Conservation (phyloP, 345 rosid species). For the Salix dunnii region DNA sequence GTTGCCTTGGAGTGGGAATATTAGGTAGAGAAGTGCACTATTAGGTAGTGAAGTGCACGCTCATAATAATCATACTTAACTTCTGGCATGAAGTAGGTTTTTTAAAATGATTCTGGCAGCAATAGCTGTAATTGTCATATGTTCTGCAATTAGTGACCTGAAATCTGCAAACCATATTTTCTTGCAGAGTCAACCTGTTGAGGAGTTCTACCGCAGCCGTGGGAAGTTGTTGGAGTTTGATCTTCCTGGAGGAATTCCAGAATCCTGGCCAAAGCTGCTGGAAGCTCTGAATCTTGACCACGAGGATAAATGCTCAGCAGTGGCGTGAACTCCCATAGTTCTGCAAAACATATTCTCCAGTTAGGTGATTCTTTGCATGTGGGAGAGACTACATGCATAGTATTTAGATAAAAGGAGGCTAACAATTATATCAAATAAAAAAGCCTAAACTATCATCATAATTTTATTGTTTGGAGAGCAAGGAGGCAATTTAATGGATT, state of each 20-base stretch:
- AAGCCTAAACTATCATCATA: neutral
- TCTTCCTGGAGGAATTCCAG: slow-evolving; percentile 96
- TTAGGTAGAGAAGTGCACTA: neutral
- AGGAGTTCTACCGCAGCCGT: slow-evolving; percentile 71
- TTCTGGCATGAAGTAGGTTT: neutral
- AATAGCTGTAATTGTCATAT: neutral
- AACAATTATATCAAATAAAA: slow-evolving; percentile 16
- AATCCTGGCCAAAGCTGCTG: slow-evolving; percentile 95
- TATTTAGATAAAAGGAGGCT: slow-evolving; percentile 14
- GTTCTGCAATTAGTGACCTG: neutral
- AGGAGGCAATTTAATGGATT: slow-evolving; percentile 2
- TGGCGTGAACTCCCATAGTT: slow-evolving; percentile 40
- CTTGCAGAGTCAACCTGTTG: slow-evolving; percentile 85
- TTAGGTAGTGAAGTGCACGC: neutral
- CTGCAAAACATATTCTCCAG: slow-evolving; percentile 15
- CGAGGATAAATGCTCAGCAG: slow-evolving; percentile 54
- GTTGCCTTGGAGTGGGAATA: neutral
- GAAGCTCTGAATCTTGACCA: slow-evolving; percentile 69
- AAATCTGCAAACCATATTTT: neutral
- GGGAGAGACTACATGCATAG: slow-evolving; percentile 31
- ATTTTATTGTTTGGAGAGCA: slow-evolving; percentile 13
- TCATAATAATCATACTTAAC: neutral
- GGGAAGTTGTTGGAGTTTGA: slow-evolving; percentile 82
- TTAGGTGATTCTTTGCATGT: slow-evolving; percentile 60
- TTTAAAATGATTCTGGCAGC: neutral